phyloP scores from a whole-genome alignment of 257 asterid genomes.

The Thymus mandschuricus region DNA sequence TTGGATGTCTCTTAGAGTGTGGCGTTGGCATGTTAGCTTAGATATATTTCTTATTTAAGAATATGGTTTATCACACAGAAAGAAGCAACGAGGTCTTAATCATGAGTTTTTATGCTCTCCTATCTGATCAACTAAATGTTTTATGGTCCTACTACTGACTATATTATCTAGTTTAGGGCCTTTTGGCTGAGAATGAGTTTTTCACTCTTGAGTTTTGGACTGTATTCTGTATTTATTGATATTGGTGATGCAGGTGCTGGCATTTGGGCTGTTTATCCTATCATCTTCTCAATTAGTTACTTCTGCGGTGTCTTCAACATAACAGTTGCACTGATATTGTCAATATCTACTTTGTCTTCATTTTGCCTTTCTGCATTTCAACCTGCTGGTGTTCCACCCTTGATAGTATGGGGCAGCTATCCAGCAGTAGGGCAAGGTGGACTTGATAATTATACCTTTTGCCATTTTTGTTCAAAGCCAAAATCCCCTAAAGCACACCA shows the following conservation, averaged over 20 bases:
- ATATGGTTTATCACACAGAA: neutral
- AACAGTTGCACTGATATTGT: constrained; percentile 45
- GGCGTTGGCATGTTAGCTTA: constrained; percentile 8
- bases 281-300: constrained; percentile 59
- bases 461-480: constrained; percentile 82
- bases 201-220: constrained; percentile 10
- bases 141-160: neutral
- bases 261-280: constrained; percentile 82
- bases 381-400: constrained; percentile 81
- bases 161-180: constrained; percentile 5
- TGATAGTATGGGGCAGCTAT: constrained; percentile 92
- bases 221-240: constrained; percentile 23
- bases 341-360: constrained; percentile 61
- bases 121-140: constrained; percentile 12
- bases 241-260: constrained; percentile 70
- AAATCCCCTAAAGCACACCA: constrained; percentile 90
- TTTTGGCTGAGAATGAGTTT: neutral
- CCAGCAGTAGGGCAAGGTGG: constrained; percentile 94
- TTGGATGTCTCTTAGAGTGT: neutral
- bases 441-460: constrained; percentile 78
- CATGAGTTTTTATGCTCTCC: constrained; percentile 9
- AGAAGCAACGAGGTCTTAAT: neutral
- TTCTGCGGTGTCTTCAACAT: constrained; percentile 55
- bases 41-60: neutral
- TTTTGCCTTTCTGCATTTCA: constrained; percentile 74